Conservation (phyloP, 805 yeast species). For the Yamadazyma sp. region DNA sequence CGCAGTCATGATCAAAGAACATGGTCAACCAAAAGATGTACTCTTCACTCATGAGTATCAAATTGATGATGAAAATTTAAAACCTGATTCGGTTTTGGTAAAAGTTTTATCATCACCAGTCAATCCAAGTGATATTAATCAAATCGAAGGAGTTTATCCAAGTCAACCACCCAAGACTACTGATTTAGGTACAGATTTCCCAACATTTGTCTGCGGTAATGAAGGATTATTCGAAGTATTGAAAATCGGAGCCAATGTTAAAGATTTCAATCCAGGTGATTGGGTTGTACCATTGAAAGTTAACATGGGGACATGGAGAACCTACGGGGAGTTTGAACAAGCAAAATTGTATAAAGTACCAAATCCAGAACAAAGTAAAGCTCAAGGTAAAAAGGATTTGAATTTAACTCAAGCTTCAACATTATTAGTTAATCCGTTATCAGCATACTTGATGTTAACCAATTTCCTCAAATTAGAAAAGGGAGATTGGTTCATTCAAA, state of each 20-base stretch:
- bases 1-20: slow-evolving; percentile 63
- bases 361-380: slow-evolving; percentile 45
- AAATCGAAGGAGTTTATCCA: slow-evolving; percentile 46
- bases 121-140: slow-evolving; percentile 46
- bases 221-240: slow-evolving; percentile 89
- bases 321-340: slow-evolving; percentile 51
- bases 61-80: slow-evolving; percentile 45
- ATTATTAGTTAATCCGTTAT: slow-evolving; percentile 85
- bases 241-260: slow-evolving; percentile 58
- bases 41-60: slow-evolving; percentile 51
- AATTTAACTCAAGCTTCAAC: slow-evolving; percentile 73
- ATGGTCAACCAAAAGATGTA: slow-evolving; percentile 65
- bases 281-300: slow-evolving; percentile 81
- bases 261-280: slow-evolving; percentile 60
- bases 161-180: slow-evolving; percentile 47
- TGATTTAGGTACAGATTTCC: slow-evolving; percentile 52
- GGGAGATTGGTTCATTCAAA: slow-evolving; percentile 92
- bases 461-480: slow-evolving; percentile 58
- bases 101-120: slow-evolving; percentile 40
- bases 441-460: slow-evolving; percentile 86
- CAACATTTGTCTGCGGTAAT: slow-evolving; percentile 86
- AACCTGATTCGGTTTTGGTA: slow-evolving; percentile 30
- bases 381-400: slow-evolving; percentile 28
- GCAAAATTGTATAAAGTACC: slow-evolving; percentile 58
- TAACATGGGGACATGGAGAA: slow-evolving; percentile 91